These are phyloP conservation scores for Flaveria ramosissima DNA, from an alignment of 129 eudicot species.

Conservation along the genomic window DNA sequence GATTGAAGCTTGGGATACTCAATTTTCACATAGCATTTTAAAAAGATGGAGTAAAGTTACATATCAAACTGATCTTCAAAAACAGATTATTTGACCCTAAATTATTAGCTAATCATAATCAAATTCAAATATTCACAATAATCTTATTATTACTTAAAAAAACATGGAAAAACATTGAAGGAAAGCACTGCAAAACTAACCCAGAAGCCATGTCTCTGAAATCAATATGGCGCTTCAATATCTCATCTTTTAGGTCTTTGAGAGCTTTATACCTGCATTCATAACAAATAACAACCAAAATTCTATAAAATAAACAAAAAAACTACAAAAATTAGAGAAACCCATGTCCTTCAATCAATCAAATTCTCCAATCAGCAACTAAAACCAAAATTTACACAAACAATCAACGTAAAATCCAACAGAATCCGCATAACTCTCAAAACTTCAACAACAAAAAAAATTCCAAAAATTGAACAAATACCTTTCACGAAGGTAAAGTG, in stretches of 20 bases:
- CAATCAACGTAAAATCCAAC: conserved; percentile 5
- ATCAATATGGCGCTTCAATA: conserved; percentile 59
- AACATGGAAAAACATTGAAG: conserved; percentile 2
- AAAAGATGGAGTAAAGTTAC: too few relatives aligned
- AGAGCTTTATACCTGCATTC: conserved; percentile 67
- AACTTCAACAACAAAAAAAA: too few relatives aligned
- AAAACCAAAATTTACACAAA: background rate
- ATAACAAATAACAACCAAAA: background rate
- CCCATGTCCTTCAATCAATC: background rate
- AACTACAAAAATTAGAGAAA: background rate
- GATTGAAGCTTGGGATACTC: too few relatives aligned
- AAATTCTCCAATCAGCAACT: too few relatives aligned
- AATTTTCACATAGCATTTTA: too few relatives aligned
- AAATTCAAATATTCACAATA: background rate
- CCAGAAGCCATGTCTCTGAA: conserved; percentile 83
- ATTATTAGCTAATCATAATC: background rate
- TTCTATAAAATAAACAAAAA: background rate
- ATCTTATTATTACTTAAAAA: background rate
- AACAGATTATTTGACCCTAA: background rate
- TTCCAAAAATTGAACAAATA: background rate
- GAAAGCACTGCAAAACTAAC: conserved; percentile 43
- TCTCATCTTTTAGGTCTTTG: conserved; percentile 82
- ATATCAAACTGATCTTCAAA: conserved; percentile 2
- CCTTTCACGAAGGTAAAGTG: conserved; percentile 95
- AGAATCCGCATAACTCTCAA: background rate